phyloP scores from a whole-genome alignment of 208 protist genomes.

The Naegleria lovaniensis region DNA sequence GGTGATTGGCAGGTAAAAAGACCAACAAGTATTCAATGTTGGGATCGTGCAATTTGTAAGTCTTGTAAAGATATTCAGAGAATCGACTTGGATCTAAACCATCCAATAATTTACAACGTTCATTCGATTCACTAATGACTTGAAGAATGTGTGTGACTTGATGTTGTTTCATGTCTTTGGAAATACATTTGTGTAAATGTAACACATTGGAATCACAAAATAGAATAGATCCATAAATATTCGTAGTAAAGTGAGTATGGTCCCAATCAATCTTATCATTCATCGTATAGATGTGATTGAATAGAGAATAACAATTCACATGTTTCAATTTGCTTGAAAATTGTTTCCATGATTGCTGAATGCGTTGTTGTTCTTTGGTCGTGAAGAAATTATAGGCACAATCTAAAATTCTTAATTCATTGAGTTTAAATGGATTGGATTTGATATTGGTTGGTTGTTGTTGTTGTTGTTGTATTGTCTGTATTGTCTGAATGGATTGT shows the following conservation, averaged over 20 bases:
- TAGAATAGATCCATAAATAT: background rate
- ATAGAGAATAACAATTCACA: background rate
- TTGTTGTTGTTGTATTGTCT: no score
- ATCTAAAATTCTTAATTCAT: background rate
- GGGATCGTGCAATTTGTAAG: background rate
- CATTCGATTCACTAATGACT: background rate
- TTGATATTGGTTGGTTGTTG: no score
- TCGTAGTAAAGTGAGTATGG: background rate
- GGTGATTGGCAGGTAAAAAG: background rate
- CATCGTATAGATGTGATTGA: background rate
- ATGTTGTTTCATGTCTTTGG: background rate
- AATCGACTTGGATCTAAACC: background rate
- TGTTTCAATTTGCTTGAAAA: background rate
- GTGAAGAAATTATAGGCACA: background rate
- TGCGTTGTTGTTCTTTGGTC: background rate
- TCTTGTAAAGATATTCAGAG: background rate
- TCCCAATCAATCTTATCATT: background rate
- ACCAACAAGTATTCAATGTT: background rate
- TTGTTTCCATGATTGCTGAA: background rate
- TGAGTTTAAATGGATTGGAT: background rate
- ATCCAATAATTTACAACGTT: background rate
- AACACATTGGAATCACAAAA: background rate
- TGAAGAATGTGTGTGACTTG: background rate
- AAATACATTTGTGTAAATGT: background rate
- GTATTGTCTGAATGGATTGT: no score